Evolutionary conservation across 2,329 filamentous ascomycete species (phyloP), one percentile per base, ranked within the genome.

Genomic region (Trichoderma breve): DNA sequence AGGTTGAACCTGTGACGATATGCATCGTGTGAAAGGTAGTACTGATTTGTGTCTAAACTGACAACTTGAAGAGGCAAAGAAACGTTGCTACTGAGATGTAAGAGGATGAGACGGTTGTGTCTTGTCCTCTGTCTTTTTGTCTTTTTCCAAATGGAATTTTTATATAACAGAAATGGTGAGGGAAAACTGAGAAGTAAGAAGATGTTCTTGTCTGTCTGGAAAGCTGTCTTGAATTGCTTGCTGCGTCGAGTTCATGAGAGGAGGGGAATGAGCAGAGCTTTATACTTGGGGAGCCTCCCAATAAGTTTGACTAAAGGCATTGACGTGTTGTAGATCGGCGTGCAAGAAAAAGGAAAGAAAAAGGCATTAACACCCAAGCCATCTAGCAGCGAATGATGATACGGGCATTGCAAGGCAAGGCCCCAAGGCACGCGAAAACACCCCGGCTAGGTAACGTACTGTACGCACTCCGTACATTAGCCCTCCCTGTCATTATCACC

Each of bases 1-100:
- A 57, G 26, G 39, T 43, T 53, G 64, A 60, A 53, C n/a, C 39
- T 30, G 73, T 73, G 18, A 70, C 53, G 58, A 70, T n/a, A 51
- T 73, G 70, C 73, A 73, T 72, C 32, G 15, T 73, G 69, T 51
- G 15, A 21, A 21, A 30, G 30, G 15, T 21, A n/a, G 14, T 18
- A 24, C 15, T 9, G 26, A 39, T 4, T 12, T 32, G 5, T 24
- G 36, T 34, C 60, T 69, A 61, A 39, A 34, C 9, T 9, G 12
- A 39, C 55, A 61, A 39, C 39, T 43, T n/a, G 39, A 43, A 8
- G 18, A 43, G 39, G n/a, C 18, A n/a, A 53, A 47, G 39, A 47
- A 28, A 24, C 11, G 14, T 69, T 26, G 28, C 15, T 26, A 26
- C 12, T 36, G n/a, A 18, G 28, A 28, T 34, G 39, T 9, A 36